phyloP scores from a whole-genome alignment of 371 early-diverging fungal species.

The Blakeslea trispora region DNA sequence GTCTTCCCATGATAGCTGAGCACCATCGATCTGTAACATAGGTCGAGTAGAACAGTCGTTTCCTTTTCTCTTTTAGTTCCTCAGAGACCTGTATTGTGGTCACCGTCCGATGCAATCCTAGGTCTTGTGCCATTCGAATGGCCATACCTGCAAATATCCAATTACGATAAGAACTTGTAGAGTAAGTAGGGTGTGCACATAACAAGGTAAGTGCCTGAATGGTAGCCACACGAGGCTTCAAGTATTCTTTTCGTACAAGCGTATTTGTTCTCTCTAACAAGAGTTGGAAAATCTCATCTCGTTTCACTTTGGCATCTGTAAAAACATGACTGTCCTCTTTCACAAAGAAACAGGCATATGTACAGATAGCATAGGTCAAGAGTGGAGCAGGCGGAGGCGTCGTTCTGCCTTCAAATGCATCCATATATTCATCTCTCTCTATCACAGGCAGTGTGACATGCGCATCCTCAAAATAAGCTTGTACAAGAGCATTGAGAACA shows the following conservation, averaged over 20 bases:
- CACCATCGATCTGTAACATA: constrained; percentile 43
- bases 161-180: constrained; percentile 34
- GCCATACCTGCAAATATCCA: constrained; percentile 55
- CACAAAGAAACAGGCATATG: constrained; percentile 37
- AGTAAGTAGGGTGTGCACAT: constrained; percentile 39
- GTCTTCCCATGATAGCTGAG: constrained; percentile 44
- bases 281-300: constrained; percentile 33
- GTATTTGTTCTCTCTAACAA: constrained; percentile 30
- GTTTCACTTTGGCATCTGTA: constrained; percentile 20
- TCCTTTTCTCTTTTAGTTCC: constrained; percentile 22
- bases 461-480: constrained; percentile 21
- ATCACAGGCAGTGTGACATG: constrained; percentile 40
- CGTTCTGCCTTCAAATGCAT: constrained; percentile 35
- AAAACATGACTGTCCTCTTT: constrained; percentile 31
- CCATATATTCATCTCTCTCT: constrained; percentile 36
- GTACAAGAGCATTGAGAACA: constrained; percentile 26
- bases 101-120: constrained; percentile 37
- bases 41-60: constrained; percentile 34
- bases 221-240: constrained; percentile 37
- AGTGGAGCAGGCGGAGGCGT: constrained; percentile 35
- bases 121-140: constrained; percentile 49
- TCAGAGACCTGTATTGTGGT: constrained; percentile 20
- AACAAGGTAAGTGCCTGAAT: constrained; percentile 48
- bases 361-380: constrained; percentile 41
- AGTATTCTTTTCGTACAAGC: constrained; percentile 34